Base-by-base conservation (phyloP, 306 rosid genomes). In the Ormosia semicastrata region DNA sequence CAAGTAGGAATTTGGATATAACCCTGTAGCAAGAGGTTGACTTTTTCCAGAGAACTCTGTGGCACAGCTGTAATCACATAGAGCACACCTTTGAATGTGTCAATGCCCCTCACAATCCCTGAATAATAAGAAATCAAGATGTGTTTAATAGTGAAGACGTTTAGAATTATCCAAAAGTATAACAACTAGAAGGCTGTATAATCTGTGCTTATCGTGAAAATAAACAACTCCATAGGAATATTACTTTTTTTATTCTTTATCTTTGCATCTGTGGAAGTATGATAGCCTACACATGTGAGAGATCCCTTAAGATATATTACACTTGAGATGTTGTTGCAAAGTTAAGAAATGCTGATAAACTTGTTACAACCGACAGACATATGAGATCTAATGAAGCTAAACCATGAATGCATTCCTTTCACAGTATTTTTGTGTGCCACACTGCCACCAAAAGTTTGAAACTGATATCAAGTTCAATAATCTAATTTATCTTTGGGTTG, bases 81-180 rank as follows among this genome's bases (percentile, higher is more conserved):
- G 59, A 95, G 86, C 78, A 92, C 54, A 65, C 96, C 93, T 89
- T 91, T 93, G 50, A 56, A 24, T 6, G 91, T 86, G 86, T 95
- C 99, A 30, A 95, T 83, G 80, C 92, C 94, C 88, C 98, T 92
- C 87, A 95, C 95, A 79, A 95, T 93, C 71, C 99, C 99, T 93
- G 85, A 75, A 79, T 76, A 66, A 89, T 34, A 43, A 70, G 78
- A 77, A 77, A 80, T 79, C 62, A 66, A 86, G 36, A 62, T 66
- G 53, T 67, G 36, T 52, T 73, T 8, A 71, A 39, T 44, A 54
- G 72, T 57, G 34, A 77, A 57, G 39, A 71, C n/a, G 57, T 58
- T 65, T 50, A 57, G 46, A 80, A 83, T 60, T 7, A 41, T 46
- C 14, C 39, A 75, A 29, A 86, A 67, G 29, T 53, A 64, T 46